Evolutionary conservation across 1,139 yeast genomes (phyloP).

Genomic region (Pichia terricola): DNA sequence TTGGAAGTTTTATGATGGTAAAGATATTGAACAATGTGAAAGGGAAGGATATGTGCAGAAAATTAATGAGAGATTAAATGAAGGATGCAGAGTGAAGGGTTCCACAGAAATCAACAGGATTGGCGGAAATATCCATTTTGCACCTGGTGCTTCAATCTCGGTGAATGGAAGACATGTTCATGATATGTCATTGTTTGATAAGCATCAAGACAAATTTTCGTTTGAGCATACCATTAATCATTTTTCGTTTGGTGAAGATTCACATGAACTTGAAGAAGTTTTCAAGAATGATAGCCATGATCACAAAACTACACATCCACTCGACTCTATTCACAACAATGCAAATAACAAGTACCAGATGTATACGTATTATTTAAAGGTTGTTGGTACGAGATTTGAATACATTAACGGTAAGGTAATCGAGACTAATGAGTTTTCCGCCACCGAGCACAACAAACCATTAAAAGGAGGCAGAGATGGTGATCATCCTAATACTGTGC

Average conservation of each 20-base stretch:
- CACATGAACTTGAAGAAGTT: constrained; percentile 24
- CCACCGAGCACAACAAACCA: constrained; percentile 85
- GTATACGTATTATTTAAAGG: constrained; percentile 73
- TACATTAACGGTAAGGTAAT: constrained; percentile 40
- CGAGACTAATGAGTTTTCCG: constrained; percentile 90
- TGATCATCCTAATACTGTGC: constrained; percentile 83
- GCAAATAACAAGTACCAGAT: constrained; percentile 51
- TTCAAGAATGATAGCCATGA: constrained; percentile 18
- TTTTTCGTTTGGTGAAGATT: constrained; percentile 71
- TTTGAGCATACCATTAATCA: constrained; percentile 73
- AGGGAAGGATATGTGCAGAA: constrained; percentile 68
- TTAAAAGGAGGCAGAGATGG: constrained; percentile 78
- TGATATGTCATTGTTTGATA: constrained; percentile 65
- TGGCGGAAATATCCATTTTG: constrained; percentile 87
- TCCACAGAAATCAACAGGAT: constrained; percentile 73
- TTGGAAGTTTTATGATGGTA: constrained; percentile 91
- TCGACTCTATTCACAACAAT: constrained; percentile 44
- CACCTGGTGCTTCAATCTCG: constrained; percentile 74
- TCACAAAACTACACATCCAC: constrained; percentile 53
- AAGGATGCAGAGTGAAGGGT: constrained; percentile 86
- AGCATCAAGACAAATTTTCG: constrained; percentile 44
- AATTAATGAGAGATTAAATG: constrained; percentile 50
- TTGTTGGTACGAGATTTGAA: constrained; percentile 84
- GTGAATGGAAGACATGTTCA: constrained; percentile 60
- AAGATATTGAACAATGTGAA: constrained; percentile 82